phyloP scores from a whole-genome alignment of 495 filamentous ascomycete species.

The Pseudoneurospora amorphoporcata region DNA sequence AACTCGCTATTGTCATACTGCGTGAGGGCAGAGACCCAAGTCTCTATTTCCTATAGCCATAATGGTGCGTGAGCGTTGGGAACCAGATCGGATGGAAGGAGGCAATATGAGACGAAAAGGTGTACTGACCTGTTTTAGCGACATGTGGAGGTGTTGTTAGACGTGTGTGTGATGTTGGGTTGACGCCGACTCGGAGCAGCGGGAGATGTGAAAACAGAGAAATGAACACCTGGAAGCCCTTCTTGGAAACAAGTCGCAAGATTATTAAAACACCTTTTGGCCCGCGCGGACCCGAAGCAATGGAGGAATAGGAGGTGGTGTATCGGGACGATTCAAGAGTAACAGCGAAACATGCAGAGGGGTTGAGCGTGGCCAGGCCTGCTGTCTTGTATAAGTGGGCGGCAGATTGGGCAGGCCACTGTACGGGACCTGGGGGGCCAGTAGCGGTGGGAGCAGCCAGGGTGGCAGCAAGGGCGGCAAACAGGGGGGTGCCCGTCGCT shows the following conservation, averaged over 20 bases:
- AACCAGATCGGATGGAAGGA: not conserved
- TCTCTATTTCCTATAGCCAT: conserved; percentile 81
- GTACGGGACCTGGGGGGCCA: not conserved
- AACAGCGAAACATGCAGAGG: conserved; percentile 11
- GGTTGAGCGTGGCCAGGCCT: conserved; percentile 12
- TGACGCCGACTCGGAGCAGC: not conserved
- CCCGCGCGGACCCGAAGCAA: conserved; percentile 1
- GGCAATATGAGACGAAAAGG: not conserved
- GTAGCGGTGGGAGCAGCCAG: not conserved
- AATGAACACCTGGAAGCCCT: not conserved
- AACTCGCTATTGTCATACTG: conserved; percentile 96
- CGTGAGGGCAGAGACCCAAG: conserved; percentile 85
- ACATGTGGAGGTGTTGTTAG: conserved; percentile 39
- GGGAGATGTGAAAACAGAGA: not conserved
- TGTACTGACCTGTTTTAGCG: conserved; percentile 60
- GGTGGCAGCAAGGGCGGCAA: conserved; percentile 16
- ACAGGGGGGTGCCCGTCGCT: conserved; percentile 10
- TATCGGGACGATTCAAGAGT: conserved; percentile 2
- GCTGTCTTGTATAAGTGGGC: conserved; percentile 7
- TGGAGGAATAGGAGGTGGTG: conserved; percentile 16
- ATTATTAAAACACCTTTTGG: not conserved
- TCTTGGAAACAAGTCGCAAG: not conserved
- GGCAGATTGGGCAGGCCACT: conserved; percentile 4
- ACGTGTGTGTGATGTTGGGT: not conserved
- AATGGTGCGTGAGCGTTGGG: conserved; percentile 9